A percentile compares a stretch with the other conserved stretches of the same genome.
phyloP scores from a whole-genome alignment of 2,329 filamentous ascomycete species.

The Ceratocystis lukuohia region DNA sequence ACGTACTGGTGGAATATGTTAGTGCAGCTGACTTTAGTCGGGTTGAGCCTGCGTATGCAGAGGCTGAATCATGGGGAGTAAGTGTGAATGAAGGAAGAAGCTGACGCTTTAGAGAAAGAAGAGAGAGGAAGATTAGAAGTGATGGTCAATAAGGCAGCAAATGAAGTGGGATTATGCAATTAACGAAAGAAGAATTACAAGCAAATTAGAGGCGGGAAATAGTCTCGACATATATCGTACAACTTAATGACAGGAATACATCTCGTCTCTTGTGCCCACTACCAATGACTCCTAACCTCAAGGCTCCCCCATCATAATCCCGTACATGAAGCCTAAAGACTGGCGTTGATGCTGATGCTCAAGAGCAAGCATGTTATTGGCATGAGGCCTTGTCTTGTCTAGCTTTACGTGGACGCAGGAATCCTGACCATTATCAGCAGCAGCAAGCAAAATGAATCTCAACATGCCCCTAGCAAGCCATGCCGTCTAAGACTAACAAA shows the following conservation, averaged over 20 bases:
- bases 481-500: neutral
- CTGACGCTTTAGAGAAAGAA: too few relatives aligned
- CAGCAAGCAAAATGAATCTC: too few relatives aligned
- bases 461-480: neutral
- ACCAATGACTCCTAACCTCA: neutral
- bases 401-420: neutral
- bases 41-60: too few relatives aligned
- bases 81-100: too few relatives aligned
- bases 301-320: neutral
- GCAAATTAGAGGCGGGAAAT: neutral
- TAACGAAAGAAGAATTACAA: neutral
- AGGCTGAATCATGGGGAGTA: too few relatives aligned
- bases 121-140: too few relatives aligned
- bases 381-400: neutral
- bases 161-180: neutral
- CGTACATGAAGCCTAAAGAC: neutral
- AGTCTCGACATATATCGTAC: neutral
- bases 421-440: too few relatives aligned
- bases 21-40: too few relatives aligned
- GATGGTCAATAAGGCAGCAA: too few relatives aligned
- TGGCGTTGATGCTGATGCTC: neutral
- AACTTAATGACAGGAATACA: neutral
- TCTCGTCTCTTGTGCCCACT: too few relatives aligned
- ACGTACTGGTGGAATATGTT: too few relatives aligned
- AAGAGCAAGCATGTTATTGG: conserved; percentile 2